Percentiles rank a stretch among this genome's conserved stretches.
Conservation (phyloP, 1,284 basidiomycete species). For the Quambalaria eucalypti region DNA sequence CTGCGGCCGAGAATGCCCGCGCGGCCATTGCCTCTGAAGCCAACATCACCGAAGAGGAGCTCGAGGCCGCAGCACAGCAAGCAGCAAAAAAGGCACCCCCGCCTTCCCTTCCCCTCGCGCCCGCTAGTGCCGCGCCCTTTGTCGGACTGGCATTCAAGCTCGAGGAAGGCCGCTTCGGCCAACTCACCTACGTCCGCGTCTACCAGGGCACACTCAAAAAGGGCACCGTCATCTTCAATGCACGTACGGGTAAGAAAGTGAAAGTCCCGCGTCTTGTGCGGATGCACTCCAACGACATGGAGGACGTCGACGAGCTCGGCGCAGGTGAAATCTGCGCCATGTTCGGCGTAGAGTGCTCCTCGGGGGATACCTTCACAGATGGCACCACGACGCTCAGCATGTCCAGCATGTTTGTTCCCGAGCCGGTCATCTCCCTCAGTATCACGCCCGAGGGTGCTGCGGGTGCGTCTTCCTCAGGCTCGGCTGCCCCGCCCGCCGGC, state of each 20-base stretch:
- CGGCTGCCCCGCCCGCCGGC: too few relatives aligned
- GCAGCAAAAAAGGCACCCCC: constrained; percentile 26
- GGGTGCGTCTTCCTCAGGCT: constrained; percentile 58
- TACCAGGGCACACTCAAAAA: constrained; percentile 89
- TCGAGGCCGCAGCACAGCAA: constrained; percentile 23
- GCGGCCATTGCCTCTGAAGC: constrained; percentile 9
- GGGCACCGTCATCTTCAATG: constrained; percentile 79
- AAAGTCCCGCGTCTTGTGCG: constrained; percentile 94
- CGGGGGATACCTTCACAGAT: constrained; percentile 89
- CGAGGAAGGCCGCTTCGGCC: constrained; percentile 93
- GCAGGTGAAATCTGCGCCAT: constrained; percentile 99
- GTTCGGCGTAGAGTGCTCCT: constrained; percentile 97
- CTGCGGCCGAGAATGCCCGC: constrained; percentile 26
- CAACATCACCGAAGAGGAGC: constrained; percentile 8
- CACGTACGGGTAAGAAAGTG: constrained; percentile 90
- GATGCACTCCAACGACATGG: constrained; percentile 99
- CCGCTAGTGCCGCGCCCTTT: constrained; percentile 61
- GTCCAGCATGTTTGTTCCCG: constrained; percentile 98
- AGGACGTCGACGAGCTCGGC: constrained; percentile 86
- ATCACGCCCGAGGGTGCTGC: constrained; percentile 87
- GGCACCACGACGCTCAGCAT: constrained; percentile 43
- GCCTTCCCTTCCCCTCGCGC: constrained; percentile 32
- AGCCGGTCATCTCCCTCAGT: constrained; percentile 92
- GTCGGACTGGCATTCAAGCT: constrained; percentile 97
- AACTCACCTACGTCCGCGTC: constrained; percentile 97